Base-by-base conservation (phyloP, 148 eudicot genomes). In the Limonium bicolor region DNA sequence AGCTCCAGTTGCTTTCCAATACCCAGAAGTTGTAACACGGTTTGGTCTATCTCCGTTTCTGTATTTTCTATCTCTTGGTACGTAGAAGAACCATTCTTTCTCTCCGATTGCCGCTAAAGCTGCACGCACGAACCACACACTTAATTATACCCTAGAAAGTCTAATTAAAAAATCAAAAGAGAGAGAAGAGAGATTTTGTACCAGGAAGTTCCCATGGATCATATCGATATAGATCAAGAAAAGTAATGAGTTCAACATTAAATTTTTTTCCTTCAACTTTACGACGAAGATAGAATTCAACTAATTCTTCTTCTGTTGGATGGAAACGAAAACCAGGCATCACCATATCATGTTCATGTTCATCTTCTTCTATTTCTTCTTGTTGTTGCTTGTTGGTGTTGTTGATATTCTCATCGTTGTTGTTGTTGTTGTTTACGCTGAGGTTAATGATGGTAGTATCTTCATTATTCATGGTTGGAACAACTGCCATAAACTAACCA, bases 171-270 rank as follows among this genome's bases (percentile, higher is more conserved):
- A 13, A 18, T 16, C n/a, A 3, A 35, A 29, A 38, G 2, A 20
- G 45, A 37, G 10, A 3, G 9, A 4, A 8, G 15, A 13, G 0
- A 13, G 7, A 23, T 43, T 12, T 6, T 13, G 4, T 66, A 73
- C 79, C 65, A 22, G 79, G 79, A 41, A 73, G 74, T 43, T 73
- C 79, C 79, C 79, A 73, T 1, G 79, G 79, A 50, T 73, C 79
- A 3, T 68, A 65, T 24, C 70, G 70, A 51, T 73, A 73, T 19
- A 73, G 71, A 65, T 73, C 74, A 23, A 73, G 43, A 29, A 64
- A 73, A 1, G 74, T 69, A n/a, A 74, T 74, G 55, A 74, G 67
- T 6, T 70, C 31, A 1, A 66, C 80, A 16, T 51, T 51, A 16
- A 51, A 51, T 27, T 26, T 26, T 46, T 51, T 51, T 44, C 55